Evolutionary conservation across 345 rosid species (phyloP).

Genomic region (Cardiospermum halicacabum): DNA sequence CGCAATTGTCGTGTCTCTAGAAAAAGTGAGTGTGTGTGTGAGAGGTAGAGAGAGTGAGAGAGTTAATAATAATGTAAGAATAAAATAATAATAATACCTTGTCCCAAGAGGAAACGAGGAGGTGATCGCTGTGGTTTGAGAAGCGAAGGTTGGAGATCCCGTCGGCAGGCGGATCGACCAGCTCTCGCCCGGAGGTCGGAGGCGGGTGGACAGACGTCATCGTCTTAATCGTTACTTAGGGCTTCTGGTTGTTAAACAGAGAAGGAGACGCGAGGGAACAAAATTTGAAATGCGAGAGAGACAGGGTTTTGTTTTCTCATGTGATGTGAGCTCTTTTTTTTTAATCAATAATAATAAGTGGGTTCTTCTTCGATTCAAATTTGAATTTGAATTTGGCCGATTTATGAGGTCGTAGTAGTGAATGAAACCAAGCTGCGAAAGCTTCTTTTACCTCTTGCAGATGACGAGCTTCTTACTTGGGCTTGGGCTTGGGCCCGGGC

Average conservation of each 20-base stretch:
- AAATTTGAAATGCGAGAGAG: constrained; percentile 12
- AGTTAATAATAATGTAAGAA: too few species aligned
- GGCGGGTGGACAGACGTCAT: constrained; percentile 53
- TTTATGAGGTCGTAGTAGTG: too few species aligned
- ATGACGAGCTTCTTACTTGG: too few species aligned
- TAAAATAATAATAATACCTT: too few species aligned
- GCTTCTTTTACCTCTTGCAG: too few species aligned
- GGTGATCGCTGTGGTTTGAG: constrained; percentile 90
- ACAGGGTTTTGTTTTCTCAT: too few species aligned
- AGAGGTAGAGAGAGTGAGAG: not conserved
- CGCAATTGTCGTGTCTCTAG: not conserved
- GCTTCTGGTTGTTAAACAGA: constrained; percentile 2
- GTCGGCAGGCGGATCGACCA: constrained; percentile 77
- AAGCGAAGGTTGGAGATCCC: constrained; percentile 93
- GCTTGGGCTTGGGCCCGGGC: too few species aligned
- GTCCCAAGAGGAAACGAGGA: constrained; percentile 98
- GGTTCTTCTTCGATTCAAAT: too few species aligned
- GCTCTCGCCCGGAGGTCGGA: constrained; percentile 71
- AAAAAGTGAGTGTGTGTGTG: not conserved
- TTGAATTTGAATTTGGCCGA: too few species aligned
- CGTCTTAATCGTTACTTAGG: constrained; percentile 15
- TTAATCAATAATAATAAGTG: too few species aligned
- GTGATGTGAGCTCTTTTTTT: too few species aligned
- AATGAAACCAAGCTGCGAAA: too few species aligned
- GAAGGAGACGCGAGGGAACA: constrained; percentile 11